These are phyloP conservation scores for Lachancea meyersii DNA, from an alignment of 805 yeast genomes.

Conservation along the genomic window DNA sequence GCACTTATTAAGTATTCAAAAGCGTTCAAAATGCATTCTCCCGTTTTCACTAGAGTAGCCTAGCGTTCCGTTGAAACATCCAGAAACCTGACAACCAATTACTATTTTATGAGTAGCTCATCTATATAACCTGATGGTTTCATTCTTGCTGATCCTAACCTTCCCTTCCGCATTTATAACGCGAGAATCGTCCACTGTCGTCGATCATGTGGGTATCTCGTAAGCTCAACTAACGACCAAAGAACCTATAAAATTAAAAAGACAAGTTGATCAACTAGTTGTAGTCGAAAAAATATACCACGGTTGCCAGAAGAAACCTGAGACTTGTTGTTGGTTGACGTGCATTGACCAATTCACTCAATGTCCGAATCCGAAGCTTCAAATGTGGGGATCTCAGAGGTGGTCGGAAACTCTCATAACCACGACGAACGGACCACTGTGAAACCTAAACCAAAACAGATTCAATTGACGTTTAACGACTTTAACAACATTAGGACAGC, in stretches of 20 bases:
- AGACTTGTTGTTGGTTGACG: background rate
- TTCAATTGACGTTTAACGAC: slow-evolving; percentile 28
- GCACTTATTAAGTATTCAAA: too few species aligned
- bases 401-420: background rate
- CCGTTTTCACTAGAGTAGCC: too few species aligned
- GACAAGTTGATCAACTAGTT: background rate
- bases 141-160: too few species aligned
- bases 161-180: too few species aligned
- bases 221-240: background rate
- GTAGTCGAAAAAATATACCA: slow-evolving; percentile 1
- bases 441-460: slow-evolving; percentile 6
- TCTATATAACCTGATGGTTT: too few species aligned
- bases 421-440: background rate
- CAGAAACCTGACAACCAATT: too few species aligned
- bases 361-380: slow-evolving; percentile 1
- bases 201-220: slow-evolving; percentile 4
- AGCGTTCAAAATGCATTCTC: too few species aligned
- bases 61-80: too few species aligned
- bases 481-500: slow-evolving; percentile 23
- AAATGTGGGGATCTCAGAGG: background rate
- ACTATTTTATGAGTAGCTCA: too few species aligned
- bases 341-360: background rate
- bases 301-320: background rate
- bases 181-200: background rate
- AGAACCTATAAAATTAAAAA: background rate